Percentiles rank a stretch among this genome's conserved stretches.
These are phyloP conservation scores for Didymella lethalis DNA, from an alignment of 2,329 filamentous ascomycete species.

Conservation along the genomic window DNA sequence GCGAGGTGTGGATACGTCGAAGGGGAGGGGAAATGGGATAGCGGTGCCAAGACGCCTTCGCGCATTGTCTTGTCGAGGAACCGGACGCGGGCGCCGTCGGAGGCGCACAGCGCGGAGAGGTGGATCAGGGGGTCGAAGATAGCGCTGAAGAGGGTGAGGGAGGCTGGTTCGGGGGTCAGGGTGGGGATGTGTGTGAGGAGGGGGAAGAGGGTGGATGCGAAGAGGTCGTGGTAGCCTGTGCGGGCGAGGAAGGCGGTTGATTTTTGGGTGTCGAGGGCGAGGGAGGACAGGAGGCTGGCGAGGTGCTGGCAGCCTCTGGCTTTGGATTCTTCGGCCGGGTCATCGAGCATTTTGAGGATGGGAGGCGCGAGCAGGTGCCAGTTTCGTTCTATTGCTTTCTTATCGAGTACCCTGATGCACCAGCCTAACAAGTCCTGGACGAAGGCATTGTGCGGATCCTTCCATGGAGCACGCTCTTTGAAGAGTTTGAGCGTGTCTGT, in stretches of 20 bases:
- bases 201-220: constrained; percentile 74
- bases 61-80: constrained; percentile 57
- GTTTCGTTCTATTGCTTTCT: constrained; percentile 60
- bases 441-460: constrained; percentile 59
- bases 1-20: constrained; percentile 65
- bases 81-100: constrained; percentile 19
- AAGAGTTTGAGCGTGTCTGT: constrained; percentile 62
- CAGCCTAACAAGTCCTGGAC: constrained; percentile 68
- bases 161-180: constrained; percentile 77
- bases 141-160: constrained; percentile 67
- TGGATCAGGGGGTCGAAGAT: constrained; percentile 73
- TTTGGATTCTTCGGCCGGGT: constrained; percentile 63
- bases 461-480: constrained; percentile 66
- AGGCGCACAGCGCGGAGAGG: constrained; percentile 52
- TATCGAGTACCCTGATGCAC: constrained; percentile 62
- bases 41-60: constrained; percentile 54
- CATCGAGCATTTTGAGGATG: constrained; percentile 73
- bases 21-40: constrained; percentile 61
- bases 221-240: constrained; percentile 68
- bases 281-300: constrained; percentile 60
- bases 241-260: constrained; percentile 60
- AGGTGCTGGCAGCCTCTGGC: constrained; percentile 65
- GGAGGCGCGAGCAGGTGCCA: constrained; percentile 77
- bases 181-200: constrained; percentile 79
- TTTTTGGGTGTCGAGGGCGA: constrained; percentile 9